Evolutionary conservation across 2,329 filamentous ascomycete species (phyloP), one percentile per base, ranked within the genome.

Genomic region (Pseudopyricularia javanii): DNA sequence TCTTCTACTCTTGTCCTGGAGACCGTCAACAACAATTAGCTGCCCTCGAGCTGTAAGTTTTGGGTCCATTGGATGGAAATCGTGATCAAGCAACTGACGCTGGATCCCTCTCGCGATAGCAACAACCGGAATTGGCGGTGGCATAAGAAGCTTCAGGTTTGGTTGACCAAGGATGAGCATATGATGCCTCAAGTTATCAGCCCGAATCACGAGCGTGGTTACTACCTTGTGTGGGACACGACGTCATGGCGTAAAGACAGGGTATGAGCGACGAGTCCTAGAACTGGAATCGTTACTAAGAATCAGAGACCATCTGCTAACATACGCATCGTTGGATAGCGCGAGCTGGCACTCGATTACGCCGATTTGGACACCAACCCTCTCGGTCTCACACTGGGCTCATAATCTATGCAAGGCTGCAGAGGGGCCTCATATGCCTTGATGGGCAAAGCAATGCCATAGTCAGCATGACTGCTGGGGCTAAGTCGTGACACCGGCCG

Each of bases 81-180:
- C 6, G 22, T 11, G 11, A 20, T 20, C 37, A 43, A 43, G 37
- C 37, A 43, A 20, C 37, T 43, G 37, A 43, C 37, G 22, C n/a
- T 43, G 22, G 17, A 14, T 53, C 34, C 22, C 3, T 50, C 24
- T 49, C 56, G 34, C 58, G 62, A 49, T 54, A 84, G 80, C 45
- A 78, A 80, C 59, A 75, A 74, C 54, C 75, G 82, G 20, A 82
- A 82, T 63, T 85, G 82, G 82, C 71, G 82, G 56, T 85, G 81
- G 76, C 81, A 85, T 63, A 83, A 83, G 69, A 82, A 82, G 63
- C 66, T 81, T 24, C 78, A 80, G 58, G 65, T 83, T 24, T 85
- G 82, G 82, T 66, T 85, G 50, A 85, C 82, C 5, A 85, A 85
- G 64, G 82, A 85, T 59, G 80, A 84, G 54, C 69, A 79, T 58